Percentiles rank a stretch among this genome's conserved stretches.
Conservation (phyloP, 2,329 filamentous ascomycete genomes). For the Didymella pomorum region DNA sequence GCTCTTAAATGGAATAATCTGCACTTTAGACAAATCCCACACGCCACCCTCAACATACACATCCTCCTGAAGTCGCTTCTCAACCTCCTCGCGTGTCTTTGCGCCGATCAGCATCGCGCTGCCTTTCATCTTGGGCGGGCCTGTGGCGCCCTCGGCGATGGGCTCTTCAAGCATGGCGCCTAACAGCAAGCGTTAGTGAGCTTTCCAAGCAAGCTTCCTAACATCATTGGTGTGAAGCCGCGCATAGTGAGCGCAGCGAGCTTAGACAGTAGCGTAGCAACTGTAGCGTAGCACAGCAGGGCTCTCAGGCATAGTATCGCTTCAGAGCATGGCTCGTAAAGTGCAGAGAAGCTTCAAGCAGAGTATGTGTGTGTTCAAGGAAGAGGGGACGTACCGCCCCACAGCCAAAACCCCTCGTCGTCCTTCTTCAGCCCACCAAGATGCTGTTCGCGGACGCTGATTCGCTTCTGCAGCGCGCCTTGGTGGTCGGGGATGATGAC, state of each 20-base stretch:
- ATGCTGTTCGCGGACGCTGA: conserved; percentile 53
- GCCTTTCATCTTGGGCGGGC: conserved; percentile 74
- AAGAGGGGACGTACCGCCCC: conserved; percentile 40
- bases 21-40: conserved; percentile 71
- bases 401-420: conserved; percentile 45
- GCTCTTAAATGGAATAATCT: conserved; percentile 59
- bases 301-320: too few species aligned
- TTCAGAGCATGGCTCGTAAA: too few species aligned
- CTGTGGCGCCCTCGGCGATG: conserved; percentile 64
- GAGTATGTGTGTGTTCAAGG: too few species aligned
- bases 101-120: conserved; percentile 74
- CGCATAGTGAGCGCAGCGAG: too few species aligned
- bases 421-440: conserved; percentile 41
- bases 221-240: too few species aligned
- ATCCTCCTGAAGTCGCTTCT: conserved; percentile 73
- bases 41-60: conserved; percentile 75
- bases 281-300: neutral
- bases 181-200: conserved; percentile 22
- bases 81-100: conserved; percentile 72
- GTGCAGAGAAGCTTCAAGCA: too few species aligned
- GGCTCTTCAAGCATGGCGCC: conserved; percentile 49
- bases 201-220: too few species aligned
- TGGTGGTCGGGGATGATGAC: conserved; percentile 58
- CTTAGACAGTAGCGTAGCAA: too few species aligned
- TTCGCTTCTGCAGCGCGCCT: conserved; percentile 53